Conservation (phyloP, 495 filamentous ascomycete genomes). For the Xeromyces bisporus region DNA sequence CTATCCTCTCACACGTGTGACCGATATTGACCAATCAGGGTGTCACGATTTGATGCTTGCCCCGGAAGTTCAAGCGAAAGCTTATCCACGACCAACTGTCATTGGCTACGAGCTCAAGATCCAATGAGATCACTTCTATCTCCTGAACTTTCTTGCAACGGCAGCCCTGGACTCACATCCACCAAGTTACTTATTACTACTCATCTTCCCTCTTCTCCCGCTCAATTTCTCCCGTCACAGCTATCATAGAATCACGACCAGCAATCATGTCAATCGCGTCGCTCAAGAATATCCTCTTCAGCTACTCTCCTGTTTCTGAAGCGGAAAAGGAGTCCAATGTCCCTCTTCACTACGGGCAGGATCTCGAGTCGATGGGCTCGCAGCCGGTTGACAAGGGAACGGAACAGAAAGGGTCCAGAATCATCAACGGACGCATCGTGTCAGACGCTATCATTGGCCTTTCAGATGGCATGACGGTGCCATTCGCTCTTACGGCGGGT, state of each 20-base stretch:
- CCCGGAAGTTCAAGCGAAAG: no score
- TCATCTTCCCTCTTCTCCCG: background rate
- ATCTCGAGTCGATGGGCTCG: constrained; percentile 7
- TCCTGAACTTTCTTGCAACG: constrained; percentile 1
- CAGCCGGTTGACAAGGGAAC: background rate
- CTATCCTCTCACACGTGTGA: no score
- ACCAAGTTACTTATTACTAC: no score
- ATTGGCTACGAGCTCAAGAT: no score
- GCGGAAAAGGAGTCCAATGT: constrained; percentile 18
- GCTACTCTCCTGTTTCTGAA: constrained; percentile 22
- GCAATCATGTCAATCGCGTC: constrained; percentile 22
- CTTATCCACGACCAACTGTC: no score
- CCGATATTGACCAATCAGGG: no score
- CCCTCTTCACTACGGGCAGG: constrained; percentile 10
- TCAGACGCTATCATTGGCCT: constrained; percentile 45
- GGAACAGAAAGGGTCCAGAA: constrained; percentile 6
- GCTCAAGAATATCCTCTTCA: constrained; percentile 20
- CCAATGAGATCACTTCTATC: no score
- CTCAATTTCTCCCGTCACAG: background rate
- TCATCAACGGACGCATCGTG: constrained; percentile 34
- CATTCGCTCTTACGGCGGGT: constrained; percentile 41
- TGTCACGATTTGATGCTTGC: no score
- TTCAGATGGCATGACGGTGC: constrained; percentile 43
- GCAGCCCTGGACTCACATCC: no score
- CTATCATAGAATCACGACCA: background rate